Percentiles rank a stretch among this genome's conserved stretches.
These are phyloP conservation scores for Flaveria ramosissima DNA, from an alignment of 129 eudicot species.

Conservation along the genomic window DNA sequence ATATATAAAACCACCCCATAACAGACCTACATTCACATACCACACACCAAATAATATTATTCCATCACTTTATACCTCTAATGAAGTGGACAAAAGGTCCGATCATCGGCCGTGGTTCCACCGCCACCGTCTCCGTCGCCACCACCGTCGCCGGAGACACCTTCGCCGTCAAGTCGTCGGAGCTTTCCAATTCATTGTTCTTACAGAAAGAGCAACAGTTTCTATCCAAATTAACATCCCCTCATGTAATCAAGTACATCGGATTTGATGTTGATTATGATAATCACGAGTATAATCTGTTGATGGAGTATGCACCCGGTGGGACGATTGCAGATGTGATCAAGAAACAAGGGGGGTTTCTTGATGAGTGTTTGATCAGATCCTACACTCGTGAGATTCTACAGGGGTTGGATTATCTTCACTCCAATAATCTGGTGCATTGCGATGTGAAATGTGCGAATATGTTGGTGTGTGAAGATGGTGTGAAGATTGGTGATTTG, in stretches of 20 bases:
- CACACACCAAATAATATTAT: neutral
- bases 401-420: constrained; percentile 64
- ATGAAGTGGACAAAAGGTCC: constrained; percentile 74
- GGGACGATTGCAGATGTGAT: constrained; percentile 63
- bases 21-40: neutral
- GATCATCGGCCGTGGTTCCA: constrained; percentile 64
- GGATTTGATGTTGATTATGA: constrained; percentile 49
- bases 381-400: constrained; percentile 51
- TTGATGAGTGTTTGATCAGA: constrained; percentile 49
- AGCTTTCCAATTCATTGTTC: constrained; percentile 44
- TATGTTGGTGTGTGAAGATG: constrained; percentile 42
- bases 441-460: constrained; percentile 76
- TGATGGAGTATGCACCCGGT: constrained; percentile 57
- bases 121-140: constrained; percentile 72
- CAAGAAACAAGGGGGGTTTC: constrained; percentile 46
- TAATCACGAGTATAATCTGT: constrained; percentile 47
- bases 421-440: constrained; percentile 56
- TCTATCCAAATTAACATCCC: constrained; percentile 55
- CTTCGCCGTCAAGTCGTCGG: constrained; percentile 68
- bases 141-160: constrained; percentile 49
- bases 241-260: constrained; percentile 47
- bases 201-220: constrained; percentile 51
- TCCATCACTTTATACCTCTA: neutral
- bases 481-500: constrained; percentile 66
- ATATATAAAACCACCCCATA: neutral